phyloP scores from a whole-genome alignment of 345 rosid genomes.

The Excoecaria cochinchinensis region DNA sequence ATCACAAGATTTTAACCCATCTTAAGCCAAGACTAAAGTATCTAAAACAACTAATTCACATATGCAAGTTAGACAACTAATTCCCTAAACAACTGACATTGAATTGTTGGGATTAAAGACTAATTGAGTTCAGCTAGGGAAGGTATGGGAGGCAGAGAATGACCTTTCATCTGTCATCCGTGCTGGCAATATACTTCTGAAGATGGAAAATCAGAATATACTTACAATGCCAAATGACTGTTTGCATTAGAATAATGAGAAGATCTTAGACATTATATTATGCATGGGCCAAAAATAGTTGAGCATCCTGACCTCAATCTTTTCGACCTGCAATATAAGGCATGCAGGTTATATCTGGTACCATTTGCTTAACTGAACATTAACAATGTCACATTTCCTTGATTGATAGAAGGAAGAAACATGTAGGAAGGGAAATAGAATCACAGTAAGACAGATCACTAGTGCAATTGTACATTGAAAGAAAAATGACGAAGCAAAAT shows the following conservation, averaged over 20 bases:
- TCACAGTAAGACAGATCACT: too few relatives aligned
- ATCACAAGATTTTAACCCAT: too few relatives aligned
- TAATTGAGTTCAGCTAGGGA: neutral
- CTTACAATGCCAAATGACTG: neutral
- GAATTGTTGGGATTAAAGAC: neutral
- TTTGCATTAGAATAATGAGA: neutral
- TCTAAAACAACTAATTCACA: too few relatives aligned
- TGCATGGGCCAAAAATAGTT: neutral
- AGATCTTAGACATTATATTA: neutral
- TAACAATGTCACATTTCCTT: neutral
- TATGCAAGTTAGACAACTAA: too few relatives aligned
- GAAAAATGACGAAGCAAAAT: neutral
- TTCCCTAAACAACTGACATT: neutral
- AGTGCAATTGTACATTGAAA: neutral
- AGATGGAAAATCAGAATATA: neutral
- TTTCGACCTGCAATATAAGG: conserved; percentile 6
- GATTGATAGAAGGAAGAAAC: too few relatives aligned
- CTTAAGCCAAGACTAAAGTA: too few relatives aligned
- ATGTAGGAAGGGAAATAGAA: too few relatives aligned
- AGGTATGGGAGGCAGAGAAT: neutral
- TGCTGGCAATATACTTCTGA: neutral
- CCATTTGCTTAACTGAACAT: neutral
- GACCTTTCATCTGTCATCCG: neutral
- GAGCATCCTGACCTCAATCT: conserved; percentile 1
- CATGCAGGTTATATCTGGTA: neutral